Conservation (phyloP, 1,139 yeast genomes). For the Magnusiomyces ingens region DNA sequence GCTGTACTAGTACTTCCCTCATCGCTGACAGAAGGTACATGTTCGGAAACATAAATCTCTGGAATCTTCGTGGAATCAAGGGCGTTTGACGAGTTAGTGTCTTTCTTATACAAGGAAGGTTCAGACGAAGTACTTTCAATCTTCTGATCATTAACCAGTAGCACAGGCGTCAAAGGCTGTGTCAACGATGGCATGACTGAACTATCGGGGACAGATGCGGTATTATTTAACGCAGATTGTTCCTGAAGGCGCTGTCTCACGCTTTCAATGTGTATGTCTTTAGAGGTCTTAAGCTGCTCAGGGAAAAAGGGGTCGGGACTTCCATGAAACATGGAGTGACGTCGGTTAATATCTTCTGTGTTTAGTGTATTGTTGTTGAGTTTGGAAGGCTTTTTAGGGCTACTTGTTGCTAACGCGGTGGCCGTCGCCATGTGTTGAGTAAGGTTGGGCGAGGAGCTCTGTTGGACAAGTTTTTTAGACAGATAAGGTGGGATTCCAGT, state of each 20-base stretch:
- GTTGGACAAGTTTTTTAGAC: neutral
- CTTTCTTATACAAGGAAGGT: too few species aligned
- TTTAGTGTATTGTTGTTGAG: neutral
- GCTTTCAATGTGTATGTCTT: neutral
- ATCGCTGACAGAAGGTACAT: neutral
- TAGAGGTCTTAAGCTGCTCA: neutral
- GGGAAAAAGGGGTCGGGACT: neutral
- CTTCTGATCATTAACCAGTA: constrained; percentile 1
- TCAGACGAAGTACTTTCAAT: neutral
- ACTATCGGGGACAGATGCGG: neutral
- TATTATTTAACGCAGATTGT: neutral
- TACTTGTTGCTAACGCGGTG: neutral
- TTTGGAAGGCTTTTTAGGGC: neutral
- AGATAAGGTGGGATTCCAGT: too few species aligned
- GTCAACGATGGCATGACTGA: neutral
- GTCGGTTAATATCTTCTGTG: neutral
- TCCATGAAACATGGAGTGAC: neutral
- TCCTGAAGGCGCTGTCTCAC: neutral
- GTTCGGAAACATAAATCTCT: constrained; percentile 12
- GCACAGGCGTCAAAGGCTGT: neutral
- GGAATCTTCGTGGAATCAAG: constrained; percentile 26
- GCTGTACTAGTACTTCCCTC: constrained; percentile 16
- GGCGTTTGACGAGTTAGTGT: constrained; percentile 9
- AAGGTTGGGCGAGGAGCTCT: neutral
- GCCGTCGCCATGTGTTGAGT: neutral